Evolutionary conservation across 345 rosid species (phyloP).

Genomic region (Mallotus nudiflorus): DNA sequence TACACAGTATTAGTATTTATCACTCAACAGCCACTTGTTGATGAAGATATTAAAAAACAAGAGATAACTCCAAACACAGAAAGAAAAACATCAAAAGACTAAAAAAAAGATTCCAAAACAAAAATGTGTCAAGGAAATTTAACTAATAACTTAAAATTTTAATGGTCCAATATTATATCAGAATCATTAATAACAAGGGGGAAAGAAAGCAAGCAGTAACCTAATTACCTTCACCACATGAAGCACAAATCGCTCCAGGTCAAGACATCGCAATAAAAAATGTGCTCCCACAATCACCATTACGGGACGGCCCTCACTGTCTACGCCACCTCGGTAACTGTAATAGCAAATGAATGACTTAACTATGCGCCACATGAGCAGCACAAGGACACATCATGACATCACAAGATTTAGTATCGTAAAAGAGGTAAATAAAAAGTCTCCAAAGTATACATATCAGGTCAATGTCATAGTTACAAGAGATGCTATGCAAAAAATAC

Average conservation of each 20-base stretch:
- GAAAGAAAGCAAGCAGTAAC: slow-evolving; percentile 1
- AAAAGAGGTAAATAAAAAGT: background rate
- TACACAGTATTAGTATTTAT: background rate
- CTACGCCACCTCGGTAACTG: slow-evolving; percentile 98
- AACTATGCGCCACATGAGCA: slow-evolving; percentile 12
- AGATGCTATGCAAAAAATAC: background rate
- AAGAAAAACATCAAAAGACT: background rate
- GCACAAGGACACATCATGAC: slow-evolving; percentile 10
- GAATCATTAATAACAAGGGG: background rate
- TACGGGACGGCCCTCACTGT: slow-evolving; percentile 90
- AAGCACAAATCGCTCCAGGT: slow-evolving; percentile 84
- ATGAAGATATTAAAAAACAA: slow-evolving; percentile 4
- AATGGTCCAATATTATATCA: background rate
- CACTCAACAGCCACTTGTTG: background rate
- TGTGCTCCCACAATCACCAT: slow-evolving; percentile 99
- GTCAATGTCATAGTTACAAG: background rate
- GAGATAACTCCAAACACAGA: background rate
- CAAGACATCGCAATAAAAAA: slow-evolving; percentile 89
- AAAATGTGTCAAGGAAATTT: background rate
- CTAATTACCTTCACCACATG: slow-evolving; percentile 69
- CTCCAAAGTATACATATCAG: too few species aligned
- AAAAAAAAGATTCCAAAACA: slow-evolving; percentile 8
- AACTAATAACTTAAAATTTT: background rate
- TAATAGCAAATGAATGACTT: slow-evolving; percentile 24
- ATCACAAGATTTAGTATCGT: background rate